Conservation (phyloP, 1,284 basidiomycete species). For the Heterobasidion annosum region DNA sequence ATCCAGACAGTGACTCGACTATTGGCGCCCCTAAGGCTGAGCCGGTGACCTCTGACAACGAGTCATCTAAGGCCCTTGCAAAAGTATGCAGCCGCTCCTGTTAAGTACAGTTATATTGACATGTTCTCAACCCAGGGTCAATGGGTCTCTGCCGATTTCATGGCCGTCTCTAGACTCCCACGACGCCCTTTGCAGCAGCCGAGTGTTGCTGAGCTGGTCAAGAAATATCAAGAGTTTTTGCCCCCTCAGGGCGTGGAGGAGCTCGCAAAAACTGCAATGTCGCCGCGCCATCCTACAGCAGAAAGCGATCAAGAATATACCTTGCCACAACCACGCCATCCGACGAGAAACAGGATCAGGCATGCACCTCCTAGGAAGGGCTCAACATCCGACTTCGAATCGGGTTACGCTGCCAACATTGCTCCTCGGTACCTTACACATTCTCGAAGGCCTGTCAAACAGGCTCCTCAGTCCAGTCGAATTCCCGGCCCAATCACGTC, state of each 20-base stretch:
- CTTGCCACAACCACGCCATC: conserved; percentile 19
- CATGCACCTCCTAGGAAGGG: conserved; percentile 38
- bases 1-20: conserved; percentile 82
- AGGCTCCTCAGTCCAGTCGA: conserved; percentile 27
- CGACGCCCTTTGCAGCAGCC: conserved; percentile 48
- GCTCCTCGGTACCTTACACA: conserved; percentile 60
- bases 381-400: conserved; percentile 79
- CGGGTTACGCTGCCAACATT: conserved; percentile 84
- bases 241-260: conserved; percentile 66
- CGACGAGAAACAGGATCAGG: conserved; percentile 35
- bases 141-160: conserved; percentile 1
- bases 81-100: conserved; percentile 16
- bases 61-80: conserved; percentile 7
- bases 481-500: conserved; percentile 42
- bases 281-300: conserved; percentile 45
- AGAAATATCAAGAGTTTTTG: conserved; percentile 71
- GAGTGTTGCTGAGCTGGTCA: conserved; percentile 80
- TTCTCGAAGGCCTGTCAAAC: conserved; percentile 28
- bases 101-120: not conserved
- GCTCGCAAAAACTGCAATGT: conserved; percentile 56
- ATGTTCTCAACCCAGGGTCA: not conserved
- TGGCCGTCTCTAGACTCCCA: conserved; percentile 57
- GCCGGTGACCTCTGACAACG: conserved; percentile 16
- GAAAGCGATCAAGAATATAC: conserved; percentile 67
- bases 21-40: conserved; percentile 64